Percentiles rank a stretch among this genome's conserved stretches.
Evolutionary conservation across 108 stramenopile genomes (phyloP).

Genomic region (Pseudonitzschia multiseries): DNA sequence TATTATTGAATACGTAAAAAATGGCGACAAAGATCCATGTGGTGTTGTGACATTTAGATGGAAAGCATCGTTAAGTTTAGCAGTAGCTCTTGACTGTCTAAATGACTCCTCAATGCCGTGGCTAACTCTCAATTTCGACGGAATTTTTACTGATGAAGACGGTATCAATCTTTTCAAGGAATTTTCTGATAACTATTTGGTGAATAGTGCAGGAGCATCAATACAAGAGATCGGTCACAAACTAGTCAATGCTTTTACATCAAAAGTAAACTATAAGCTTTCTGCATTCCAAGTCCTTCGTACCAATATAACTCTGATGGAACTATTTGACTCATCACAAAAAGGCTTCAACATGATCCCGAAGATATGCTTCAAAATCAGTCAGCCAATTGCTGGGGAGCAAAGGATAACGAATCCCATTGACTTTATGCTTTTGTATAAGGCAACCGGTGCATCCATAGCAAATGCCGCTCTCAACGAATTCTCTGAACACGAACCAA

Average conservation of each 20-base stretch:
- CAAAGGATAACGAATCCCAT: slow-evolving; percentile 56
- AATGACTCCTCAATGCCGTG: slow-evolving; percentile 26
- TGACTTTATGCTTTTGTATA: slow-evolving; percentile 31
- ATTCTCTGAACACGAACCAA: slow-evolving; percentile 6
- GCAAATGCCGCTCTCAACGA: background rate
- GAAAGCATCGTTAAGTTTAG: slow-evolving; percentile 32
- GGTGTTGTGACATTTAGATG: slow-evolving; percentile 49
- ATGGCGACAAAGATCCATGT: slow-evolving; percentile 27
- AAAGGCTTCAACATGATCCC: slow-evolving; percentile 2
- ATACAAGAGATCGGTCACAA: slow-evolving; percentile 14
- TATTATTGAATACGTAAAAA: slow-evolving; percentile 31
- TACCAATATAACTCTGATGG: slow-evolving; percentile 27
- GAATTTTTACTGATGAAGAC: slow-evolving; percentile 26
- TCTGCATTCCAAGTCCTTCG: slow-evolving; percentile 46
- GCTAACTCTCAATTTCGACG: slow-evolving; percentile 33
- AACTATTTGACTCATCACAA: background rate
- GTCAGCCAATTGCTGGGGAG: slow-evolving; percentile 46
- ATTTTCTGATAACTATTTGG: slow-evolving; percentile 30
- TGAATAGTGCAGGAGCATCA: slow-evolving; percentile 21
- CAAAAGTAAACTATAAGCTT: slow-evolving; percentile 24
- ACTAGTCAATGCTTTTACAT: slow-evolving; percentile 29
- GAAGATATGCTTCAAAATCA: slow-evolving; percentile 32
- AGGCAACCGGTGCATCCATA: slow-evolving; percentile 34
- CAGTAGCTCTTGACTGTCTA: slow-evolving; percentile 28
- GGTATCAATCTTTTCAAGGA: slow-evolving; percentile 35